These are phyloP conservation scores for Grosmannia serpens DNA, from an alignment of 2,329 filamentous ascomycete species.

Conservation along the genomic window DNA sequence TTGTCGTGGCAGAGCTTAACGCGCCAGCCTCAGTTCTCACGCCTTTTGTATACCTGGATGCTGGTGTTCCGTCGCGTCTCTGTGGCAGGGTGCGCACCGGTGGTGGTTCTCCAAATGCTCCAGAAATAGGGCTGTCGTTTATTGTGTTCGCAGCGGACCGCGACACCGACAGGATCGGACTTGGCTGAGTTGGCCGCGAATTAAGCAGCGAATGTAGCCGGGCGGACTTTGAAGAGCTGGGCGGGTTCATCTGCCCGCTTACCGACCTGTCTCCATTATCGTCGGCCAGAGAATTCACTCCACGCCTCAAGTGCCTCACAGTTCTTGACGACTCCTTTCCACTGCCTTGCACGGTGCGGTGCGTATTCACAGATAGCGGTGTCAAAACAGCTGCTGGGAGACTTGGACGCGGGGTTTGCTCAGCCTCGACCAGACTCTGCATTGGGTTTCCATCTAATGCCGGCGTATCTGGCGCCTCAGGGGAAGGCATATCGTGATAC, in stretches of 20 bases:
- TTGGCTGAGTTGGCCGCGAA: constrained; percentile 7
- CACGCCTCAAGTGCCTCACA: constrained; percentile 3
- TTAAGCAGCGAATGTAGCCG: constrained; percentile 9
- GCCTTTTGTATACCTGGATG: neutral
- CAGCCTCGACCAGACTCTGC: neutral
- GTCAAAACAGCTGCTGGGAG: neutral
- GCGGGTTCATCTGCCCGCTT: neutral
- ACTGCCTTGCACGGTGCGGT: neutral
- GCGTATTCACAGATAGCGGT: constrained; percentile 6
- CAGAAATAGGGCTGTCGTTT: constrained; percentile 1
- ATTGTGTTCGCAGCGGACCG: neutral
- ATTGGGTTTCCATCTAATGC: neutral
- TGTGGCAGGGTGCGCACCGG: constrained; percentile 4
- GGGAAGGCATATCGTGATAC: neutral
- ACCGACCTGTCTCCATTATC: neutral
- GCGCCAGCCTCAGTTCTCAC: neutral
- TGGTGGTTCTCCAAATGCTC: constrained; percentile 6
- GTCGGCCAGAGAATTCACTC: constrained; percentile 5
- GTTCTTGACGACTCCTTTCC: neutral
- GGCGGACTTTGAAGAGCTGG: neutral
- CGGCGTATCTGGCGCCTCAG: neutral
- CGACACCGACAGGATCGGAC: constrained; percentile 3
- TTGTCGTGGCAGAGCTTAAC: neutral
- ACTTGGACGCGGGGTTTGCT: neutral
- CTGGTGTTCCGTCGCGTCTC: neutral